Base-by-base conservation (phyloP, 345 rosid species). In the Dovyalis caffra region DNA sequence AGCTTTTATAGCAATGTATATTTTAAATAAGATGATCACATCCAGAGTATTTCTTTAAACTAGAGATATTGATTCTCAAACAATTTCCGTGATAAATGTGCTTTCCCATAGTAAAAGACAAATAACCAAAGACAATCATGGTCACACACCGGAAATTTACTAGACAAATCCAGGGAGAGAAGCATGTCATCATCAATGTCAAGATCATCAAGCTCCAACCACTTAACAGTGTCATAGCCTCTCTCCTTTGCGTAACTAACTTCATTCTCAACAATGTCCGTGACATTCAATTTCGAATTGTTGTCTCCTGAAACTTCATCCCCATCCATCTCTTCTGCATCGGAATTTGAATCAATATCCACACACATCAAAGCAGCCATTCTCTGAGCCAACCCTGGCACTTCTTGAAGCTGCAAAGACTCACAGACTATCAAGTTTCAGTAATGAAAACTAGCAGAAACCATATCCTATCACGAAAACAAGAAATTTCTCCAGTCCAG, bases 311-410 rank as follows among this genome's bases (percentile, higher is more conserved):
- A 76, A 76, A 40, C 79, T 70, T 67, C 82, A 38, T 75, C 66
- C 26, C 38, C 87, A n/a, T 74, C 81, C 5, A 68, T 68, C 75
- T 76, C 90, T 68, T 86, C 90, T 18, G 26, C 77, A 75, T 76
- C 81, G 0, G 76, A 70, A 38, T 80, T 74, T 21, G 78, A 49
- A 75, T 86, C 89, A 58, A 70, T 68, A 74, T 88, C 92, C 33
- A 95, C 89, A 83, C 99, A 89, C 97, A 95, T 95, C 75, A 92
- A 77, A 56, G 95, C 77, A 78, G 88, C 97, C 99, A 95, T 92
- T 84, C 98, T 88, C 89, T 88, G 82, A 71, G 94, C 99, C 80
- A 92, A 84, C n/a, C 98, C 95, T 6, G 96, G 93, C 60, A 95
- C 83, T 78, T 90, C 95, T 82, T 75, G 84, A 72, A 95, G 90